phyloP scores from a whole-genome alignment of 768 basidiomycete genomes.

The Termitomyces heimii region DNA sequence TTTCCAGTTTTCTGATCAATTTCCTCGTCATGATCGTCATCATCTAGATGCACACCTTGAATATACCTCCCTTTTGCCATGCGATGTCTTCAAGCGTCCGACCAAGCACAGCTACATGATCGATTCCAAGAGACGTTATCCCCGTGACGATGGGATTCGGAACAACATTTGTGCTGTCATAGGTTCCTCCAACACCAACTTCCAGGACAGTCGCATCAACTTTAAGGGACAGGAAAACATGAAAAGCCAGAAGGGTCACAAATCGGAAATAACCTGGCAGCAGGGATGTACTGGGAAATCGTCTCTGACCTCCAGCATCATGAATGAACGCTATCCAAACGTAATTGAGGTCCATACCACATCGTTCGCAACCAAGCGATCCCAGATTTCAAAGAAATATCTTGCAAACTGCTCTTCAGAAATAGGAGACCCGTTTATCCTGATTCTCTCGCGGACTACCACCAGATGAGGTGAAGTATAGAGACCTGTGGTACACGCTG shows the following conservation, averaged over 20 bases:
- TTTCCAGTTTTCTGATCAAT: neutral
- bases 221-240: constrained; percentile 75
- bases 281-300: constrained; percentile 41
- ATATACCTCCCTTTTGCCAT: constrained; percentile 95
- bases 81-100: constrained; percentile 88
- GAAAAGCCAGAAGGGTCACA: constrained; percentile 87
- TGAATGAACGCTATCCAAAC: neutral
- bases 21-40: neutral
- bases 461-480: constrained; percentile 97
- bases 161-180: constrained; percentile 95
- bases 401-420: constrained; percentile 84
- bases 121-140: constrained; percentile 85
- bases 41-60: constrained; percentile 51
- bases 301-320: constrained; percentile 30
- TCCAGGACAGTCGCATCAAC: constrained; percentile 92
- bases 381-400: constrained; percentile 97
- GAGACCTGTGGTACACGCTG: constrained; percentile 47
- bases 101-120: constrained; percentile 85
- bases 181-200: constrained; percentile 92
- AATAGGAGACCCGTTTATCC: constrained; percentile 86
- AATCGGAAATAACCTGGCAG: constrained; percentile 96
- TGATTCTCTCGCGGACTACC: constrained; percentile 91
- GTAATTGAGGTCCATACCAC: constrained; percentile 33
- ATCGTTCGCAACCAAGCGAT: constrained; percentile 60
- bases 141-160: constrained; percentile 89